Evolutionary conservation across 2,329 filamentous ascomycete genomes (phyloP).

Genomic region (Alternaria gansuensis): DNA sequence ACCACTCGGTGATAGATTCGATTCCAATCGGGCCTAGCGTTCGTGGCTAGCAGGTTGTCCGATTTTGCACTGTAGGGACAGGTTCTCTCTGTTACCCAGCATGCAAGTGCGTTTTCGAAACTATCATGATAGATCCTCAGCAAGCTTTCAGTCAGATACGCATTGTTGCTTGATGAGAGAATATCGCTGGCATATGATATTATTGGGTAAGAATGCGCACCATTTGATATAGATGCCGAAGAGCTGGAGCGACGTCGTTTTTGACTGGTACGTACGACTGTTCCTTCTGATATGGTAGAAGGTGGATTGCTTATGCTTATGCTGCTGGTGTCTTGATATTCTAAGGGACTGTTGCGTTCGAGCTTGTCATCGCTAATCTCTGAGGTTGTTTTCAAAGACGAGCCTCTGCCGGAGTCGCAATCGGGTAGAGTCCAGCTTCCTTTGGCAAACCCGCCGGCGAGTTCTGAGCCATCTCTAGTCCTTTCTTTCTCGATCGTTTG

Average conservation of each 20-base stretch:
- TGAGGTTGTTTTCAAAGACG: conserved; percentile 39
- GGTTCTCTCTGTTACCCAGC: conserved; percentile 64
- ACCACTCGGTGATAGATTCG: conserved; percentile 62
- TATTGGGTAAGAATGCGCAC: conserved; percentile 31
- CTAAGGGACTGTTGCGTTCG: conserved; percentile 22
- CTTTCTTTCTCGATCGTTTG: conserved; percentile 7
- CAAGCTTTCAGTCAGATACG: conserved; percentile 56
- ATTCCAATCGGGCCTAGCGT: conserved; percentile 58
- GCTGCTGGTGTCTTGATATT: conserved; percentile 12
- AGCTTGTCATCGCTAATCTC: conserved; percentile 30
- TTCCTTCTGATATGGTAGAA: conserved; percentile 18
- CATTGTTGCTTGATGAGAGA: conserved; percentile 48
- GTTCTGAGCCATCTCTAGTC: background rate
- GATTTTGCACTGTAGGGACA: conserved; percentile 59
- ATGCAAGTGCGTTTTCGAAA: conserved; percentile 63
- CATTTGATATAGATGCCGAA: conserved; percentile 31
- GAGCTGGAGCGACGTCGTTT: conserved; percentile 42
- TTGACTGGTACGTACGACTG: conserved; percentile 24
- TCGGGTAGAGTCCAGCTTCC: conserved; percentile 24
- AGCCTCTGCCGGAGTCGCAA: conserved; percentile 38
- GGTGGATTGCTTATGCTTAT: conserved; percentile 4
- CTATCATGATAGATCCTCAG: conserved; percentile 64
- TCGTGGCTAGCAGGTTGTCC: conserved; percentile 39
- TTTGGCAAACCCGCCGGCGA: conserved; percentile 24
- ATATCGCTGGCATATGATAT: conserved; percentile 42